A percentile compares a stretch with the other conserved stretches of the same genome.
Evolutionary conservation across 805 yeast species (phyloP).

Genomic region (Ogataea allantospora): DNA sequence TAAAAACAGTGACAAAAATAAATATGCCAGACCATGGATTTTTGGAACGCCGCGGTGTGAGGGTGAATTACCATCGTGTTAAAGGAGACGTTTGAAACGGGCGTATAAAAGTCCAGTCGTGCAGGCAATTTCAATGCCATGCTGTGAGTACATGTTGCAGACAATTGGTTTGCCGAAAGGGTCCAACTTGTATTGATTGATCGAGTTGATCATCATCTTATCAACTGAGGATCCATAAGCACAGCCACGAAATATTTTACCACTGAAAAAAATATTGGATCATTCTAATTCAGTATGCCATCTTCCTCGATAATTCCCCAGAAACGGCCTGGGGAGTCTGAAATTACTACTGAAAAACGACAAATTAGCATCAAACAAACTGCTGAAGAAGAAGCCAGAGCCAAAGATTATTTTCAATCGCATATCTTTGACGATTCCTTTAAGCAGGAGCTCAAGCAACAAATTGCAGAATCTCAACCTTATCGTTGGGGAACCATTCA

Average conservation of each 20-base stretch:
- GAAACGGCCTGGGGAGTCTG: conserved; percentile 6
- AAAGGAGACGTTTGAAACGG: neutral
- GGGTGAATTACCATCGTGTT: conserved; percentile 5
- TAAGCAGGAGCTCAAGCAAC: conserved; percentile 37
- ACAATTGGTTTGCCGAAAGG: too few species aligned
- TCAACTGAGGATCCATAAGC: neutral
- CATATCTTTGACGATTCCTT: conserved; percentile 38
- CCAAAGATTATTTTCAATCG: conserved; percentile 31
- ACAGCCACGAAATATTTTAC: conserved; percentile 6
- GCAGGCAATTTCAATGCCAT: neutral
- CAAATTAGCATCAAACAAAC: conserved; percentile 31
- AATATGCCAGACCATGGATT: conserved; percentile 5
- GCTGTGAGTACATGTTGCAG: too few species aligned
- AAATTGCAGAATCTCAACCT: conserved; percentile 63
- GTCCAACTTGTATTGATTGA: too few species aligned
- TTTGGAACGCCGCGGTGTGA: conserved; percentile 9
- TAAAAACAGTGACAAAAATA: conserved; percentile 9
- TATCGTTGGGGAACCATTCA: conserved; percentile 87
- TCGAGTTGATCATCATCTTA: too few species aligned
- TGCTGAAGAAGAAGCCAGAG: conserved; percentile 33
- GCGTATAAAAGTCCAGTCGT: neutral
- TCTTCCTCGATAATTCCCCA: conserved; percentile 10
- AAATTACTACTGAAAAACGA: conserved; percentile 13
- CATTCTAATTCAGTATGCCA: conserved; percentile 4
- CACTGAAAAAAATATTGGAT: neutral